Conservation (phyloP, 2,329 filamentous ascomycete genomes). For the Pseudogymnoascus sp. region DNA sequence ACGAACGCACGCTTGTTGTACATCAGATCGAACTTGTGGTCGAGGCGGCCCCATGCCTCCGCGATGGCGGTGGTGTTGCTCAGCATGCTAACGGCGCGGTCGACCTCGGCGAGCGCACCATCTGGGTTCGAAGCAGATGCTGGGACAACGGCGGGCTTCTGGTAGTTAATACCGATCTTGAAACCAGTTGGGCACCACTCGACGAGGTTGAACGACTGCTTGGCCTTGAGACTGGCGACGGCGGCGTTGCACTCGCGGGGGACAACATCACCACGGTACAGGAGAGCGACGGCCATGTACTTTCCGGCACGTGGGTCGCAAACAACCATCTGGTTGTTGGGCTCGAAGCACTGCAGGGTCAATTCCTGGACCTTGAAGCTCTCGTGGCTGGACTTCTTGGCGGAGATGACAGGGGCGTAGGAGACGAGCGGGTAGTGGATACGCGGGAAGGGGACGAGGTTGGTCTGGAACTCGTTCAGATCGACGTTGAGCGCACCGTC, state of each 20-base stretch:
- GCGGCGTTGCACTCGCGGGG: constrained; percentile 53
- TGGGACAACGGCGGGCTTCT: constrained; percentile 46
- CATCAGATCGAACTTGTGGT: constrained; percentile 64
- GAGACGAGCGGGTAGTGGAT: constrained; percentile 61
- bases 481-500: constrained; percentile 61
- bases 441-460: constrained; percentile 58
- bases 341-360: constrained; percentile 59
- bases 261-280: constrained; percentile 60
- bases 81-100: constrained; percentile 52
- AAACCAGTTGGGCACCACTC: constrained; percentile 64
- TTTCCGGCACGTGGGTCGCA: constrained; percentile 59
- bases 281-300: constrained; percentile 59
- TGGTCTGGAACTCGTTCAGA: constrained; percentile 62
- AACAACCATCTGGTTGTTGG: constrained; percentile 63
- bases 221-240: constrained; percentile 54
- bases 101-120: constrained; percentile 45
- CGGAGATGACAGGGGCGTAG: constrained; percentile 55
- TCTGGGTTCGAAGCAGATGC: constrained; percentile 26
- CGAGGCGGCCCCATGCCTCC: constrained; percentile 56
- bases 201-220: constrained; percentile 56
- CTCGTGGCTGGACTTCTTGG: constrained; percentile 54
- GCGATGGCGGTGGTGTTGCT: constrained; percentile 60
- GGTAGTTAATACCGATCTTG: constrained; percentile 62
- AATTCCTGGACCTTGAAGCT: constrained; percentile 58
- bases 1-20: constrained; percentile 62